Evolutionary conservation across 129 eudicot species (phyloP).

Genomic region (Dittrichia graveolens): DNA sequence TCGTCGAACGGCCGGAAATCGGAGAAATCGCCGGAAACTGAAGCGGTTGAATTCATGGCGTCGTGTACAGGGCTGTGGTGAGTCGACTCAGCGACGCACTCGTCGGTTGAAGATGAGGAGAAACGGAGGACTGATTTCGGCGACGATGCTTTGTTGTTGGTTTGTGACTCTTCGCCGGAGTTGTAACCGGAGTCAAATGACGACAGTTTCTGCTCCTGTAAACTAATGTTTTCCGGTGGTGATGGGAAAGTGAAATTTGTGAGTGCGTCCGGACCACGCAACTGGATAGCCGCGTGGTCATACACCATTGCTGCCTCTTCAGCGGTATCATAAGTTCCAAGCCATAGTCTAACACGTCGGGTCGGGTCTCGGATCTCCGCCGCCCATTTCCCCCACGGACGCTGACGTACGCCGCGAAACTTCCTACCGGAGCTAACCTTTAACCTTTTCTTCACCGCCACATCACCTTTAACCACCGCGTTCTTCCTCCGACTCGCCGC

Average conservation of each 20-base stretch:
- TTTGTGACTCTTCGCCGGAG: constrained; percentile 58
- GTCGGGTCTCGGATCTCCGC: constrained; percentile 95
- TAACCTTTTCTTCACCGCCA: constrained; percentile 31
- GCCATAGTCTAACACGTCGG: constrained; percentile 81
- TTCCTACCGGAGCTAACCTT: constrained; percentile 47
- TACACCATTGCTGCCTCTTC: constrained; percentile 99
- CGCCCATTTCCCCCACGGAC: constrained; percentile 99
- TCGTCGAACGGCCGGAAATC: constrained; percentile 43
- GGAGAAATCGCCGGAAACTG: constrained; percentile 34
- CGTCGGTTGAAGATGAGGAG: constrained; percentile 30
- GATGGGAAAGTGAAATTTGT: constrained; percentile 80
- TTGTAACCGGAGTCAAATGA: constrained; percentile 47
- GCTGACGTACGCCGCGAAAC: constrained; percentile 91
- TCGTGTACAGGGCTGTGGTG: constrained; percentile 24
- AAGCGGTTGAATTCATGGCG: constrained; percentile 22
- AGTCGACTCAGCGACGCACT: constrained; percentile 47
- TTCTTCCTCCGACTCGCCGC: constrained; percentile 28
- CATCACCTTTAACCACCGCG: constrained; percentile 21
- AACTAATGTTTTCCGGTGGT: constrained; percentile 10
- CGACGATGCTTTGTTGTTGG: constrained; percentile 35
- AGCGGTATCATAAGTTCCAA: constrained; percentile 96
- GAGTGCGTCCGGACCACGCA: constrained; percentile 96
- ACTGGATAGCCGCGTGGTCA: constrained; percentile 94
- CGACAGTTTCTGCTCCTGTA: constrained; percentile 21
- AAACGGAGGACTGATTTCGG: constrained; percentile 76